A percentile compares a stretch with the other conserved stretches of the same genome.
Conservation (phyloP, 495 filamentous ascomycete species). For the Hyphodiscus hymeniophilus region DNA sequence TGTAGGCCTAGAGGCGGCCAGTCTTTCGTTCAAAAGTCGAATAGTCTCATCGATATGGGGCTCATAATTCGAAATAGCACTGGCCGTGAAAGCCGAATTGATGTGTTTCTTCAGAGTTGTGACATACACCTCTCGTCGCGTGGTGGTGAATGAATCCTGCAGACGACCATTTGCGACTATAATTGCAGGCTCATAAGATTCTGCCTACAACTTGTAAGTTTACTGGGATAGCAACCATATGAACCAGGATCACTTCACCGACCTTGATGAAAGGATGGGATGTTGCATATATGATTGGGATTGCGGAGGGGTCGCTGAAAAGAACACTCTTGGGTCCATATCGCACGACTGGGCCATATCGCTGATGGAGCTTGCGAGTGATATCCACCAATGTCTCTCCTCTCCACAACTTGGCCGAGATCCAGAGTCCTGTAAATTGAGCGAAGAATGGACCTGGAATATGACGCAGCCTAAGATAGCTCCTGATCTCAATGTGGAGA, state of each 20-base stretch:
- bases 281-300: slow-evolving; percentile 24
- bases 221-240: too few relatives aligned
- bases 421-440: slow-evolving; percentile 23
- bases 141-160: neutral
- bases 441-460: slow-evolving; percentile 25
- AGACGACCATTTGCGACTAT: neutral
- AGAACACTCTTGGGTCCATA: slow-evolving; percentile 25
- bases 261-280: slow-evolving; percentile 4
- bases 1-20: neutral
- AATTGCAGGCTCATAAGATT: neutral
- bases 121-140: neutral
- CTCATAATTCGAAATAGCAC: neutral
- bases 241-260: too few relatives aligned
- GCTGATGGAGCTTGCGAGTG: slow-evolving; percentile 16
- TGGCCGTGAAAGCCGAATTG: neutral
- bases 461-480: slow-evolving; percentile 18
- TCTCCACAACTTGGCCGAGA: slow-evolving; percentile 19
- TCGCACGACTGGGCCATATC: slow-evolving; percentile 22
- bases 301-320: slow-evolving; percentile 24
- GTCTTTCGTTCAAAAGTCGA: neutral
- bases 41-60: neutral
- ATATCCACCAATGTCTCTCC: neutral
- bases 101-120: neutral
- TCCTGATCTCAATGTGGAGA: too few relatives aligned
- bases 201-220: too few relatives aligned